Conservation (phyloP, 202 grass and related monocot genomes). For the Dendrocalamus latiflorus region DNA sequence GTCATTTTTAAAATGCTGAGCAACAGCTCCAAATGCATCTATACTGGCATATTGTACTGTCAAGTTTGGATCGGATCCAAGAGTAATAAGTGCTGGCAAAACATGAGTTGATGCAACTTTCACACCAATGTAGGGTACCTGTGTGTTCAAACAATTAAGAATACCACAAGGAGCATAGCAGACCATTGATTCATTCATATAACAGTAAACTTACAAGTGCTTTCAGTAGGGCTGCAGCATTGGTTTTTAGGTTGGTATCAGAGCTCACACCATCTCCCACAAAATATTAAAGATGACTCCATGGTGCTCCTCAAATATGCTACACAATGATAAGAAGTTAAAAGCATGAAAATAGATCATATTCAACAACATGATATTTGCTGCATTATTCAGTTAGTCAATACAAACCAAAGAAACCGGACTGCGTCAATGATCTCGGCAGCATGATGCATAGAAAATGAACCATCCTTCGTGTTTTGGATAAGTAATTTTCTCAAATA, state of each 20-base stretch:
- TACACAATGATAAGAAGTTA: constrained; percentile 40
- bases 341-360: constrained; percentile 32
- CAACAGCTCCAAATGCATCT: constrained; percentile 92
- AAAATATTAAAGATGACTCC: constrained; percentile 74
- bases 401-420: constrained; percentile 90
- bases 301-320: constrained; percentile 90
- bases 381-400: constrained; percentile 18
- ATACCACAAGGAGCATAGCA: constrained; percentile 19
- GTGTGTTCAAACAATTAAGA: constrained; percentile 20
- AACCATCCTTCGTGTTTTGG: constrained; percentile 61
- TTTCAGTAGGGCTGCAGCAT: constrained; percentile 86
- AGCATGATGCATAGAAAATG: constrained; percentile 67
- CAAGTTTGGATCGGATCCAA: constrained; percentile 82
- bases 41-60: constrained; percentile 97
- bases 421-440: constrained; percentile 72
- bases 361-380: constrained; percentile 16
- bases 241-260: constrained; percentile 68
- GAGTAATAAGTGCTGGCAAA: constrained; percentile 90
- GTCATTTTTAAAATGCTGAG: constrained; percentile 95
- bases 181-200: constrained; percentile 18
- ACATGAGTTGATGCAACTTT: constrained; percentile 85
- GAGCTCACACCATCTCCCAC: constrained; percentile 97
- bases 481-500: constrained; percentile 92
- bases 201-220: constrained; percentile 63
- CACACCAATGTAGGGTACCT: constrained; percentile 69